phyloP scores from a whole-genome alignment of 305 asterid genomes.

The Withania somnifera region DNA sequence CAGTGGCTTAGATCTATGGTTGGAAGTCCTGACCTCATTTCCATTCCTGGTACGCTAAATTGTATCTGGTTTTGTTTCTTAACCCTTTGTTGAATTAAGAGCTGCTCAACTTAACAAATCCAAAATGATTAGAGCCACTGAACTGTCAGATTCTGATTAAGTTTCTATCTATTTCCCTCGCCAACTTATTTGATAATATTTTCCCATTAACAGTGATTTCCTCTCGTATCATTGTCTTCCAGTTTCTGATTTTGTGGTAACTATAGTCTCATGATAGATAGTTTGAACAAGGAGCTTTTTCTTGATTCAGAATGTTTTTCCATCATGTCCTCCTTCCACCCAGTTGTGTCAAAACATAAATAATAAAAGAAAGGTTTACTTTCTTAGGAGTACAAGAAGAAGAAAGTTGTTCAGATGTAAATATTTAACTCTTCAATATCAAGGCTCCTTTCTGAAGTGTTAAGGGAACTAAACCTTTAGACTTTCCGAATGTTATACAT shows the following conservation, averaged over 20 bases:
- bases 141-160: neutral
- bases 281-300: neutral
- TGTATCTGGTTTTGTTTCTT: neutral
- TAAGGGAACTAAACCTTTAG: neutral
- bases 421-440: neutral
- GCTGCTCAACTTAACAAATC: too few relatives aligned
- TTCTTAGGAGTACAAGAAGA: neutral
- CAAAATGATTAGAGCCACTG: neutral
- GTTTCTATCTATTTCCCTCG: neutral
- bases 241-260: neutral
- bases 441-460: neutral
- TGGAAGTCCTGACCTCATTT: conserved; percentile 98
- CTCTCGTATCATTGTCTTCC: neutral
- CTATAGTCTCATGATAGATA: neutral
- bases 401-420: neutral
- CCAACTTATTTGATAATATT: neutral
- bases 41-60: conserved; percentile 63
- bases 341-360: neutral
- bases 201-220: neutral
- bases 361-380: neutral
- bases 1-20: conserved; percentile 99
- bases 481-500: neutral
- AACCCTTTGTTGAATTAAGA: too few relatives aligned
- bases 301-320: neutral
- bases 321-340: neutral